Evolutionary conservation across 768 basidiomycete genomes (phyloP).

Genomic region (Leucocoprinus birnbaumii): DNA sequence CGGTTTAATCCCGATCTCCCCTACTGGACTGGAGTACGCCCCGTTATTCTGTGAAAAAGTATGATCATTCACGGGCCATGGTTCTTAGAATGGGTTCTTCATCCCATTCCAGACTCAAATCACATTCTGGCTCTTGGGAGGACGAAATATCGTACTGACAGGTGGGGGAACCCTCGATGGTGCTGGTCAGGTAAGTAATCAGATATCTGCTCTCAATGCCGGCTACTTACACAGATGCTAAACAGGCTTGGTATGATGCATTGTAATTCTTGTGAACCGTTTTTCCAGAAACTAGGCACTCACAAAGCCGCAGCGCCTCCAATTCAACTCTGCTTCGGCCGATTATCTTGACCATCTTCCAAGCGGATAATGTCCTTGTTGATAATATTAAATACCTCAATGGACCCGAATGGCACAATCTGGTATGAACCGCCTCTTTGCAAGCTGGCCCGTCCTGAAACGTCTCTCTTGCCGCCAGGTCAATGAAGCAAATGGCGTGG

Average conservation of each 20-base stretch:
- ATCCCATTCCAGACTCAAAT: slow-evolving; percentile 53
- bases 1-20: slow-evolving; percentile 47
- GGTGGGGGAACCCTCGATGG: slow-evolving; percentile 69
- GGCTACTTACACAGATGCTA: not conserved
- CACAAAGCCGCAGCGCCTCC: slow-evolving; percentile 27
- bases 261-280: slow-evolving; percentile 26
- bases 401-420: slow-evolving; percentile 51
- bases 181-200: slow-evolving; percentile 48
- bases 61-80: not conserved
- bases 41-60: not conserved
- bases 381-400: slow-evolving; percentile 47
- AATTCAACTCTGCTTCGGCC: slow-evolving; percentile 50
- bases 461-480: slow-evolving; percentile 29
- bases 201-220: not conserved
- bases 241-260: slow-evolving; percentile 53
- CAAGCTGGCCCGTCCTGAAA: too few relatives aligned
- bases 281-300: not conserved
- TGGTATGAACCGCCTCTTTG: slow-evolving; percentile 27
- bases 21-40: slow-evolving; percentile 49
- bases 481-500: slow-evolving; percentile 44
- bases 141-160: slow-evolving; percentile 42
- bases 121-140: slow-evolving; percentile 55
- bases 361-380: slow-evolving; percentile 45
- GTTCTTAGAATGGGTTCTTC: slow-evolving; percentile 44
- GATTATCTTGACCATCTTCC: slow-evolving; percentile 51